Conservation (phyloP, 1,284 basidiomycete species). For the Cystobasidium slooffiae region DNA sequence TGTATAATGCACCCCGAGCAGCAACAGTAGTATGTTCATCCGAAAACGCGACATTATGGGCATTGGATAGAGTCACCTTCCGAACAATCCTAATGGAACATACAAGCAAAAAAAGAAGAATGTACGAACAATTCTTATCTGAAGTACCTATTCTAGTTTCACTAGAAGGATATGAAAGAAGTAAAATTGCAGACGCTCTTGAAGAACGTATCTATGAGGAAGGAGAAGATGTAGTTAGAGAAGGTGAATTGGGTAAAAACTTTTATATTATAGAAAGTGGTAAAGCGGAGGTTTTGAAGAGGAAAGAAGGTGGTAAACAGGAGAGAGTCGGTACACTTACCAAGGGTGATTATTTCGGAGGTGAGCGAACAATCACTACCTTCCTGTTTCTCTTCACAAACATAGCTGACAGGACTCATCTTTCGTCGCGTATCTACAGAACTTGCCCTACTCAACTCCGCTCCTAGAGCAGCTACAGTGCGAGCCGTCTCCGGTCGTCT, state of each 20-base stretch:
- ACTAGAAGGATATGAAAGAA: conserved; percentile 82
- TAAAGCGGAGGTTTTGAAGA: conserved; percentile 83
- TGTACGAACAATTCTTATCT: conserved; percentile 93
- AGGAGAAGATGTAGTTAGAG: conserved; percentile 82
- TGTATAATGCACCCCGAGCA: conserved; percentile 96
- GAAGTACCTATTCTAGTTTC: conserved; percentile 88
- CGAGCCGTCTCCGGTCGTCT: conserved; percentile 73
- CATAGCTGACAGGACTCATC: not conserved
- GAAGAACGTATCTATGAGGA: conserved; percentile 79
- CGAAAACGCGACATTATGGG: conserved; percentile 81
- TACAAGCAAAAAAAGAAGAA: conserved; percentile 82
- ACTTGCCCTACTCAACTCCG: conserved; percentile 78
- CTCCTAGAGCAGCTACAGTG: conserved; percentile 90
- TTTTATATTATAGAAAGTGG: conserved; percentile 98
- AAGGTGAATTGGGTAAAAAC: conserved; percentile 93
- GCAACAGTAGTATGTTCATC: conserved; percentile 88
- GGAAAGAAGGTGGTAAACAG: conserved; percentile 66
- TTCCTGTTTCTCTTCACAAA: not conserved
- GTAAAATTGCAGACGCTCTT: conserved; percentile 95
- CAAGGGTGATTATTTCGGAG: conserved; percentile 98
- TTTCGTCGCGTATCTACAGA: conserved; percentile 62
- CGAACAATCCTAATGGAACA: conserved; percentile 85
- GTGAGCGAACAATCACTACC: conserved; percentile 61
- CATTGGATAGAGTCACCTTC: conserved; percentile 95
- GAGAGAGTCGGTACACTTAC: conserved; percentile 76